A percentile compares a stretch with the other conserved stretches of the same genome.
Evolutionary conservation across 768 basidiomycete genomes (phyloP).

Genomic region (Tricholoma flavovirens): DNA sequence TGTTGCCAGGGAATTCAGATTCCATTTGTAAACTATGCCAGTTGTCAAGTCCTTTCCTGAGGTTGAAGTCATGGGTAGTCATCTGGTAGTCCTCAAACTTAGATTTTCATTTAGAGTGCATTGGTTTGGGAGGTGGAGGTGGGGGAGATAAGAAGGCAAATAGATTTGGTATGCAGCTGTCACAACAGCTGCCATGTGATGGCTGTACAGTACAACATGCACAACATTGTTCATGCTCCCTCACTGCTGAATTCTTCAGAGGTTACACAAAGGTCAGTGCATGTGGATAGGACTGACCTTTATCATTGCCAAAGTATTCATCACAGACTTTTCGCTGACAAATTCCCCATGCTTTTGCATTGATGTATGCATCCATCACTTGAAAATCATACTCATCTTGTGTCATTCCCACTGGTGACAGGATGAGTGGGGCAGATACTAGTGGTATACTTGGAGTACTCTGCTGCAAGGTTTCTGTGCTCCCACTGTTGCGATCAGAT

Average conservation of each 20-base stretch:
- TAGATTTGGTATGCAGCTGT: slow-evolving; percentile 5
- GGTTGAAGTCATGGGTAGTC: background rate
- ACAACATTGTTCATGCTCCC: slow-evolving; percentile 4
- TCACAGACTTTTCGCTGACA: background rate
- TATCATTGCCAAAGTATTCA: background rate
- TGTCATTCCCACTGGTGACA: background rate
- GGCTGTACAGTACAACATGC: background rate
- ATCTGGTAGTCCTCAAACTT: background rate
- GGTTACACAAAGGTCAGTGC: background rate
- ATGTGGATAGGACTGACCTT: background rate
- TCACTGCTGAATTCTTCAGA: background rate
- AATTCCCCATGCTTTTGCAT: background rate
- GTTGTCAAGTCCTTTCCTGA: slow-evolving; percentile 6
- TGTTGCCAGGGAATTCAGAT: slow-evolving; percentile 1
- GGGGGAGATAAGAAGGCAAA: background rate
- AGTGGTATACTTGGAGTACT: too few relatives aligned
- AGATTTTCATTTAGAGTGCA: background rate
- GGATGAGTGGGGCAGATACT: background rate
- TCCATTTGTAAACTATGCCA: slow-evolving; percentile 12
- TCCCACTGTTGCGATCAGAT: too few relatives aligned
- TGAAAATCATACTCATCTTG: background rate
- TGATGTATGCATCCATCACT: background rate
- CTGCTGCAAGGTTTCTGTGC: too few relatives aligned
- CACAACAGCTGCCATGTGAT: slow-evolving; percentile 8
- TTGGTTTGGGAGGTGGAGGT: background rate